These are phyloP conservation scores for Apocynum venetum DNA, from an alignment of 257 asterid species.

Conservation along the genomic window DNA sequence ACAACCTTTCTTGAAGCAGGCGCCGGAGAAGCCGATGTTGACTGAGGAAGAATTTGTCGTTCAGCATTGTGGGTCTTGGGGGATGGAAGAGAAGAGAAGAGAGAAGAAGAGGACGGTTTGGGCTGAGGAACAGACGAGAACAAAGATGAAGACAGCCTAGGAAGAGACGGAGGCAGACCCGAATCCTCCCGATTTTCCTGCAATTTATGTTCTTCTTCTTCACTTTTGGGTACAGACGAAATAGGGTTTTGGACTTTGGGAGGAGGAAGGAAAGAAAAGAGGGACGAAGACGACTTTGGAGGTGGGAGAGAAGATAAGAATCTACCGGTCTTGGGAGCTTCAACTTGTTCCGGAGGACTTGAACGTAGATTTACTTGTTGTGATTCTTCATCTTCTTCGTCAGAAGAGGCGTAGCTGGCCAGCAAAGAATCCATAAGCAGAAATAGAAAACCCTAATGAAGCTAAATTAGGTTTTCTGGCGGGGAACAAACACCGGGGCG, in stretches of 20 bases:
- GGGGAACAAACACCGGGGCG: background rate
- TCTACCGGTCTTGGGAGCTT: slow-evolving; percentile 32
- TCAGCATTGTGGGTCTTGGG: slow-evolving; percentile 23
- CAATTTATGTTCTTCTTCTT: background rate
- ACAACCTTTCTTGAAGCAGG: slow-evolving; percentile 52
- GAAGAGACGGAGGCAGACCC: slow-evolving; percentile 7
- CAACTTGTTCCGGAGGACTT: slow-evolving; percentile 24
- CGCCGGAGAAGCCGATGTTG: slow-evolving; percentile 11
- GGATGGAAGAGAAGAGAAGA: slow-evolving; percentile 38
- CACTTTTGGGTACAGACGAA: background rate
- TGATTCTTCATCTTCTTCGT: slow-evolving; percentile 52
- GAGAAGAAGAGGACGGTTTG: slow-evolving; percentile 37
- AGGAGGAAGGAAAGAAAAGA: slow-evolving; percentile 12
- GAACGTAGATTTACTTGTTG: slow-evolving; percentile 12
- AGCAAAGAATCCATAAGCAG: slow-evolving; percentile 65
- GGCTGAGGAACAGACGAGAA: slow-evolving; percentile 60
- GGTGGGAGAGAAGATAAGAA: slow-evolving; percentile 55
- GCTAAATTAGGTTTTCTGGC: background rate
- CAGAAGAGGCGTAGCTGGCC: slow-evolving; percentile 84
- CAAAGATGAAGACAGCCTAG: slow-evolving; percentile 36
- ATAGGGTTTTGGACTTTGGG: slow-evolving; percentile 6
- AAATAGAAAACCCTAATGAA: background rate
- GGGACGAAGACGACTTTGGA: slow-evolving; percentile 39
- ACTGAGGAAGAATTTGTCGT: slow-evolving; percentile 4
- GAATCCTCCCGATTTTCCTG: background rate